Evolutionary conservation across 1,139 yeast species (phyloP).

Genomic region (Suhomyces yuchorum): DNA sequence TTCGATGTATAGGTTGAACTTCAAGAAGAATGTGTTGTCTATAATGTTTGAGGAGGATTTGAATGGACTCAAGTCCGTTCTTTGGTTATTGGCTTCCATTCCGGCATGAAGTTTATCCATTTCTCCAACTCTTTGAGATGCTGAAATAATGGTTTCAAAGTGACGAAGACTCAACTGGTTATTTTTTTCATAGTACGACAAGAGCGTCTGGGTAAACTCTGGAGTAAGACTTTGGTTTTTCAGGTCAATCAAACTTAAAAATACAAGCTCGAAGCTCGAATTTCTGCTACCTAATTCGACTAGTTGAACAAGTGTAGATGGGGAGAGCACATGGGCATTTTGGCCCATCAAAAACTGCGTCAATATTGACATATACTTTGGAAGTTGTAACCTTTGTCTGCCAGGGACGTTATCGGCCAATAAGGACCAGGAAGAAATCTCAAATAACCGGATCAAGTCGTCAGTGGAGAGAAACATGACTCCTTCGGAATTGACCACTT

Average conservation of each 20-base stretch:
- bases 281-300: constrained; percentile 29
- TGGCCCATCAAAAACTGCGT: constrained; percentile 24
- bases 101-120: not conserved
- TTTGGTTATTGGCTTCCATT: not conserved
- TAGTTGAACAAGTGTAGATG: constrained; percentile 24
- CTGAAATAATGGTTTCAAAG: constrained; percentile 24
- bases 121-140: not conserved
- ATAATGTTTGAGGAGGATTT: not conserved
- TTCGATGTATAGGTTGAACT: constrained; percentile 33
- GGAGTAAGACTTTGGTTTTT: constrained; percentile 19
- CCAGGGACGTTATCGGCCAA: constrained; percentile 4
- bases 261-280: constrained; percentile 16
- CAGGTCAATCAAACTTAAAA: constrained; percentile 16
- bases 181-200: constrained; percentile 22
- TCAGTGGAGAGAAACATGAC: constrained; percentile 5
- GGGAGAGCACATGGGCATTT: constrained; percentile 19
- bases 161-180: constrained; percentile 22
- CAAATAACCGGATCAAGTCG: constrained; percentile 23
- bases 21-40: constrained; percentile 26
- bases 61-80: not conserved
- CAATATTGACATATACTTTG: constrained; percentile 32
- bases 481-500: constrained; percentile 5
- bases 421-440: constrained; percentile 20
- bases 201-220: constrained; percentile 26
- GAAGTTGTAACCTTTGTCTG: constrained; percentile 18